phyloP scores from a whole-genome alignment of 345 rosid genomes.

The Acer negundo region DNA sequence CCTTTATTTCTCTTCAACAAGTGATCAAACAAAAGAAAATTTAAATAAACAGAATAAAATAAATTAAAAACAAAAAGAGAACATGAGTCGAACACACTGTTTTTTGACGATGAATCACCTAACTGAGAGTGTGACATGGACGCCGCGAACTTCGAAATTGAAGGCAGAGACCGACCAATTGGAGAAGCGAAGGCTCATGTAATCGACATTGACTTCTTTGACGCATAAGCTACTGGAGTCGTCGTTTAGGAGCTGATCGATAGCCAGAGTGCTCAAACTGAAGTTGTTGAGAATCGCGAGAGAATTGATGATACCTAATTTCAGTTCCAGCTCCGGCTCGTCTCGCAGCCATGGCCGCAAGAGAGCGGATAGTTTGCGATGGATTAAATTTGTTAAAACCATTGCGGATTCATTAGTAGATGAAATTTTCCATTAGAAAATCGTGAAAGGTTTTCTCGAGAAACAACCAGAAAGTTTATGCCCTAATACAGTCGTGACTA shows the following conservation, averaged over 20 bases:
- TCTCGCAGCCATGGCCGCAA: conserved; percentile 68
- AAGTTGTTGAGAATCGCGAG: conserved; percentile 46
- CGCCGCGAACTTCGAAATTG: conserved; percentile 59
- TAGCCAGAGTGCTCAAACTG: conserved; percentile 46
- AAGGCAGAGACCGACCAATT: conserved; percentile 71
- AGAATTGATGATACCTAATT: conserved; percentile 62
- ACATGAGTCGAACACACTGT: not conserved
- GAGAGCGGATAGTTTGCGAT: conserved; percentile 56
- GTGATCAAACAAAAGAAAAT: not conserved
- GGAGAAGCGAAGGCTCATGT: conserved; percentile 56
- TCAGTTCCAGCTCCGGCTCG: conserved; percentile 63
- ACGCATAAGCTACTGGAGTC: conserved; percentile 39
- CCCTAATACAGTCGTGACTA: not conserved
- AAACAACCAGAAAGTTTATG: conserved; percentile 7
- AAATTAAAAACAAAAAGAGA: not conserved
- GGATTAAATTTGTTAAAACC: conserved; percentile 46
- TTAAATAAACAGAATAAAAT: conserved; percentile 13
- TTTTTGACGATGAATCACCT: conserved; percentile 39
- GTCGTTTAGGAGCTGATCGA: conserved; percentile 49
- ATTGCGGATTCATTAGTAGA: conserved; percentile 21
- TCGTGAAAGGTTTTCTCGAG: not conserved
- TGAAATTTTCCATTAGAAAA: not conserved
- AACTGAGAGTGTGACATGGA: conserved; percentile 43
- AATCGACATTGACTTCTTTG: conserved; percentile 52
- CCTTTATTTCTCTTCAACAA: conserved; percentile 42